Base-by-base conservation (phyloP, 345 rosid species). In the Rhizophora apiculata region DNA sequence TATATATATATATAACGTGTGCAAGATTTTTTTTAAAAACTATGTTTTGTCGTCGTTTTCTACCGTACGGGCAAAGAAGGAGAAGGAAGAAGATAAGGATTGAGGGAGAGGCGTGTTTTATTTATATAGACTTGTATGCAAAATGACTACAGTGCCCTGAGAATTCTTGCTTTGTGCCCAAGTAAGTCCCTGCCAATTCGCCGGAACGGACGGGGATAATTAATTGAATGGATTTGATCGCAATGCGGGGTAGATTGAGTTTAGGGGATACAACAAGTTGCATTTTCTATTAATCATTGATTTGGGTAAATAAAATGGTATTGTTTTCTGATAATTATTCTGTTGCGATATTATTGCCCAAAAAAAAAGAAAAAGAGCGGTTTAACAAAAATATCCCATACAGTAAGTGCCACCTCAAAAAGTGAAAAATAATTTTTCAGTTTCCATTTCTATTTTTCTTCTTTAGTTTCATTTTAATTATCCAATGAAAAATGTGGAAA, bases 141-240 rank as follows among this genome's bases (percentile, higher is more conserved):
- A 21, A 82, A 83, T 76, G 82, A 73, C 88, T 4, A 4, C 0
- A 46, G 3, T 73, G 0, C 10, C 80, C 86, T 72, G 59, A 0
- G 1, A 0, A 8, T 56, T n/a, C 19, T 58, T 64, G 21, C 69
- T 61, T 62, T 1, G 9, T 46, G 57, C n/a, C 68, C 79, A 66
- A 53, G 75, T 53, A 66, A 65, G 53, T 37, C 2, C 9, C 37
- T 1, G 1, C 6, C 37, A 9, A 34, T 34, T 34, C 8, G 9
- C 7, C 37, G 37, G 37, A 1, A 34, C 7, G 37, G 9, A 34
- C 1, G 8, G 0, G 37, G 37, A 7, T 58, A 31, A 29, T 60
- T 70, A 65, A 67, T 36, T 52, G 54, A 36, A 54, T 43, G 56
- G 54, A 37, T 19, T 24, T 6, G 19, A 4, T 15, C 36, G 34